Evolutionary conservation across 768 basidiomycete genomes (phyloP).

Genomic region (Tulasnella sp.): DNA sequence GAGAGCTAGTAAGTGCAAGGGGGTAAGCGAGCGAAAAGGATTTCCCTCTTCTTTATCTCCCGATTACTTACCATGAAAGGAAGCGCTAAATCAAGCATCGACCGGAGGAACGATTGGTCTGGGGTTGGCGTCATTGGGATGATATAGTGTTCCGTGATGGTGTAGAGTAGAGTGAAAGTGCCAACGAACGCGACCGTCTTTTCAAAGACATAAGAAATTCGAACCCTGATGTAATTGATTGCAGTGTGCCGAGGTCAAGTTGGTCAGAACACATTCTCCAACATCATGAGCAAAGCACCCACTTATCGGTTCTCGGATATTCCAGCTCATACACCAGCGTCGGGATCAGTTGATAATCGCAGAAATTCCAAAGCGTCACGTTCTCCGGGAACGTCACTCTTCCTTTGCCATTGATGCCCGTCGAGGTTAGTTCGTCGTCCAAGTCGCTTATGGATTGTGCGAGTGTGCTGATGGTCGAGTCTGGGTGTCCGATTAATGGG

Average conservation of each 20-base stretch:
- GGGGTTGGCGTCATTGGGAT: constrained; percentile 68
- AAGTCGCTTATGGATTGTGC: constrained; percentile 76
- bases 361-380: constrained; percentile 75
- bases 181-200: constrained; percentile 85
- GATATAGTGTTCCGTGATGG: constrained; percentile 91
- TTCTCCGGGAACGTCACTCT: constrained; percentile 79
- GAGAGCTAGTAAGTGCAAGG: constrained; percentile 48
- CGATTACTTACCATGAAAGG: constrained; percentile 67
- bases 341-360: constrained; percentile 81
- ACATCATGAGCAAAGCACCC: constrained; percentile 33
- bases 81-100: constrained; percentile 78
- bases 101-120: constrained; percentile 68
- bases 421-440: constrained; percentile 67
- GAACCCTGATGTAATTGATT: constrained; percentile 38
- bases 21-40: not conserved
- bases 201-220: constrained; percentile 71
- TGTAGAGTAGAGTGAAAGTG: constrained; percentile 73
- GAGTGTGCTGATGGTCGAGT: constrained; percentile 57
- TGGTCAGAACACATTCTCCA: not conserved
- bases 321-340: constrained; percentile 95
- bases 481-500: constrained; percentile 62
- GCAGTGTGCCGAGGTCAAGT: not conserved
- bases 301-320: constrained; percentile 87
- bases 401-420: constrained; percentile 45
- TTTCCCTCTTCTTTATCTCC: not conserved